Evolutionary conservation across 768 basidiomycete species (phyloP).

Genomic region (Favolaschia claudopus): DNA sequence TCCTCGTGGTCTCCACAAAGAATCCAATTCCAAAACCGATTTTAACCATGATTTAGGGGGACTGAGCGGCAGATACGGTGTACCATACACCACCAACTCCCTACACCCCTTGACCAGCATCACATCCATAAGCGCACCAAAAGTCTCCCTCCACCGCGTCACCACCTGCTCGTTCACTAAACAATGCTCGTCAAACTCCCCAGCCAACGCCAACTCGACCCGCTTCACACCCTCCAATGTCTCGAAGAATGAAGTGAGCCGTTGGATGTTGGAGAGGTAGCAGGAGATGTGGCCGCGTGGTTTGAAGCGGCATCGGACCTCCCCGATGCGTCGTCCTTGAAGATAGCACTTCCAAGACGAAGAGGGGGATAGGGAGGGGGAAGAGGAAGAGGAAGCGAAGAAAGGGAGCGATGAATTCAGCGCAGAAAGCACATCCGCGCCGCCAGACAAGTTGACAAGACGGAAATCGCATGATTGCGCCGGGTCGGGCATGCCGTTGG

Average conservation of each 20-base stretch:
- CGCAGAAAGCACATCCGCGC: conserved; percentile 3
- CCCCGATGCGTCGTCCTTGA: neutral
- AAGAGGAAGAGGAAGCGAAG: no score
- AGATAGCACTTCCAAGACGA: no score
- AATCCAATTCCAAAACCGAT: neutral
- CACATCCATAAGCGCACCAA: neutral
- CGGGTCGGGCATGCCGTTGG: neutral
- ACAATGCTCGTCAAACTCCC: neutral
- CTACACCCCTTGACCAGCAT: neutral
- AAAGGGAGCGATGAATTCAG: conserved; percentile 11
- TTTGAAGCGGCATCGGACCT: conserved; percentile 5
- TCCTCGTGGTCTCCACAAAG: neutral
- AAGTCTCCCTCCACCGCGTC: neutral
- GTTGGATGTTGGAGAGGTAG: conserved; percentile 11
- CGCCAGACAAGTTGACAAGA: neutral
- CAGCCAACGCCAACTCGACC: neutral
- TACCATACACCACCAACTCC: neutral
- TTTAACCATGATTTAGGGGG: neutral
- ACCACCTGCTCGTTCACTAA: neutral
- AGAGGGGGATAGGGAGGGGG: no score
- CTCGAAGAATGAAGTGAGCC: conserved; percentile 3
- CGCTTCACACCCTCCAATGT: neutral
- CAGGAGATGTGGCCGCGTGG: conserved; percentile 1
- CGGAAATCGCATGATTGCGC: neutral
- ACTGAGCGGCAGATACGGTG: neutral